Evolutionary conservation across 257 asterid genomes (phyloP), one percentile per base, ranked within the genome.

Genomic region (Nicotiana attenuata): DNA sequence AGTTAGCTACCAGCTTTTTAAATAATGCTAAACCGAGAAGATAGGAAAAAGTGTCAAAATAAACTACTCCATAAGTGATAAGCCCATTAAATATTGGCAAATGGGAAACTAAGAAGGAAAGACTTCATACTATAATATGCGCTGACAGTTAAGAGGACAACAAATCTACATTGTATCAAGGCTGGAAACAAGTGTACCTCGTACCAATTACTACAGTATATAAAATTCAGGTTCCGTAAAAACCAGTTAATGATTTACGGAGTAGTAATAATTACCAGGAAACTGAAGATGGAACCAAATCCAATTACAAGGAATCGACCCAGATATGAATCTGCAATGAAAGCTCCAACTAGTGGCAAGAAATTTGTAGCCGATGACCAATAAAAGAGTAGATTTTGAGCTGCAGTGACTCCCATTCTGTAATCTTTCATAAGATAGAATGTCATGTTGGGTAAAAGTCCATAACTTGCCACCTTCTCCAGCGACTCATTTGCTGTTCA

Each of bases 361-460:
- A 93, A 90, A 85, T 88, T 92, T 13, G 92, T 82, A 31, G 96
- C 95, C 2, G 95, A 92, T 1, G 91, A 79, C 97, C 97, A 92
- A 11, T 80, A 78, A 66, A 88, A 90, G 26, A 92, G 84, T 50
- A 91, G 3, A 35, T 84, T 89, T n/a, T 85, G 80, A 11, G 90
- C 96, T 57, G 29, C 66, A 5, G 88, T 66, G 1, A 90, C 85
- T 26, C 87, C 89, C 91, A 90, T 82, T 13, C 82, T 81, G 69
- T 91, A 93, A 4, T 87, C 90, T 68, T 82, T 90, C 86, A 87
- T 86, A 85, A 93, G 69, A 64, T 93, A 93, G 22, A 91, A 81
- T 78, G 87, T 84, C 93, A 93, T 90, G 81, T 90, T 91, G 2
- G 97, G 92, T 82, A 66, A 16, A 82, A 91, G 55, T 14, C 94